phyloP scores from a whole-genome alignment of 2,329 filamentous ascomycete species.

The Pseudocercospora ulei region DNA sequence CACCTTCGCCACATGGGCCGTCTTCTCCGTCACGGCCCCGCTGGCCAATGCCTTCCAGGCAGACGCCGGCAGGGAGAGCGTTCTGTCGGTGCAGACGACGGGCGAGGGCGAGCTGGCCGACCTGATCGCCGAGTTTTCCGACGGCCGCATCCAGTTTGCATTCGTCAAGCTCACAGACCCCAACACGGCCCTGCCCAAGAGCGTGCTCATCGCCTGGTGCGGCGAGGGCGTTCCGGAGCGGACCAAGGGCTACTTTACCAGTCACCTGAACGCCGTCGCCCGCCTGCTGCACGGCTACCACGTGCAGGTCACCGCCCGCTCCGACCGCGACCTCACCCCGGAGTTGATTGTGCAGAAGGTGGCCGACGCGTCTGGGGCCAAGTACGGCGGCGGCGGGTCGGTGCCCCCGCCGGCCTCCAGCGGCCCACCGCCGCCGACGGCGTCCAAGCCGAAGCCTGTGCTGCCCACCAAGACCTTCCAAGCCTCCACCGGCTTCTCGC shows the following conservation, averaged over 20 bases:
- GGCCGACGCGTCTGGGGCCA: constrained; percentile 83
- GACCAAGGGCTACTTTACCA: constrained; percentile 97
- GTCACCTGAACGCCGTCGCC: constrained; percentile 77
- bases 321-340: constrained; percentile 76
- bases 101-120: constrained; percentile 88
- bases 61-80: constrained; percentile 80
- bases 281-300: constrained; percentile 94
- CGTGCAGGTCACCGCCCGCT: constrained; percentile 91
- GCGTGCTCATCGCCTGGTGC: constrained; percentile 90
- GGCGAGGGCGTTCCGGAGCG: constrained; percentile 96
- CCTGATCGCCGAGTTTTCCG: constrained; percentile 89
- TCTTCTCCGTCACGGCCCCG: constrained; percentile 87
- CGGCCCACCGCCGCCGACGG: constrained; percentile 58
- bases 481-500: constrained; percentile 51
- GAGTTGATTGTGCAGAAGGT: constrained; percentile 88
- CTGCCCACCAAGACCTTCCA: constrained; percentile 61
- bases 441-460: constrained; percentile 85
- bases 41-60: constrained; percentile 84
- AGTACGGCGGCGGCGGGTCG: constrained; percentile 66
- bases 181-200: constrained; percentile 81
- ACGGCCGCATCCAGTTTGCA: constrained; percentile 92
- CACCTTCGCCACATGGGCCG: constrained; percentile 83
- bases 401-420: constrained; percentile 38
- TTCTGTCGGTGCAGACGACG: constrained; percentile 85
- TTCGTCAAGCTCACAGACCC: constrained; percentile 95